Conservation (phyloP, 331 rosid genomes). For the Telfairia occidentalis region DNA sequence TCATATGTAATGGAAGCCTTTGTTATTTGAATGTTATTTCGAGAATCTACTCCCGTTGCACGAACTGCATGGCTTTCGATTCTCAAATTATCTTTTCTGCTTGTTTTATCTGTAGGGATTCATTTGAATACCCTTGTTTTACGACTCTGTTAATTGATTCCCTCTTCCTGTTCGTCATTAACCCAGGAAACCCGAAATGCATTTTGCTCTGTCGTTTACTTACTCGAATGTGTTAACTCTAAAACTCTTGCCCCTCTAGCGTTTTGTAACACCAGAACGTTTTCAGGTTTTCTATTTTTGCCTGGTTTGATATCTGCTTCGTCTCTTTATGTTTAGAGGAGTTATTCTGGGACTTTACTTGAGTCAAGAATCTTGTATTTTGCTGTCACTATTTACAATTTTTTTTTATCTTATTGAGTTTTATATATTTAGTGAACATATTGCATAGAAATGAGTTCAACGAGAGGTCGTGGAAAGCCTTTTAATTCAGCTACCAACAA, state of each 20-base stretch:
- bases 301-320: not conserved
- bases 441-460: conserved; percentile 41
- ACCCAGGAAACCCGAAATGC: not conserved
- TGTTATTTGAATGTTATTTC: not conserved
- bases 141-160: not conserved
- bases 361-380: not conserved
- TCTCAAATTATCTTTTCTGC: not conserved
- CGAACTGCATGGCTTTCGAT: not conserved
- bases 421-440: not conserved
- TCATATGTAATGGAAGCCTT: not conserved
- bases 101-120: not conserved
- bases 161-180: not conserved
- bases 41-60: not conserved
- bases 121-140: not conserved
- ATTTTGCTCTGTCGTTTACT: not conserved
- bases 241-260: not conserved
- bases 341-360: not conserved
- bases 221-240: not conserved
- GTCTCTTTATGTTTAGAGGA: not conserved
- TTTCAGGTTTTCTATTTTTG: not conserved
- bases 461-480: conserved; percentile 36
- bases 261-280: not conserved
- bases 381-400: not conserved
- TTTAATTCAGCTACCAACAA: not conserved
- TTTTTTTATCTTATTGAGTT: not conserved